Percentiles rank a stretch among this genome's conserved stretches.
These are phyloP conservation scores for Paraleonurus japonicus DNA, from an alignment of 257 asterid genomes.

Conservation along the genomic window DNA sequence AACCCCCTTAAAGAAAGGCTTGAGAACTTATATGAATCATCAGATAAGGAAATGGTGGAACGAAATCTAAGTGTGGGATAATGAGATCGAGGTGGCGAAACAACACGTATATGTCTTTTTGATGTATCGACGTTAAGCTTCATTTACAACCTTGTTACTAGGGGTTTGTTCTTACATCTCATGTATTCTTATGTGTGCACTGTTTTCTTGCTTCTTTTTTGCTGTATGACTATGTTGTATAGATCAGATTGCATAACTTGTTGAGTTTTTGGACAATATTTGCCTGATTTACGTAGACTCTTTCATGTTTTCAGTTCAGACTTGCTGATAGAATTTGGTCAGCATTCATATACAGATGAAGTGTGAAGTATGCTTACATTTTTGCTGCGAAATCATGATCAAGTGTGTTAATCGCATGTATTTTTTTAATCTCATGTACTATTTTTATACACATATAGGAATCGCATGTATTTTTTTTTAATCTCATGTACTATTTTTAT, in stretches of 20 bases:
- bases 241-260: background rate
- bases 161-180: background rate
- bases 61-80: conserved; percentile 26
- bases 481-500: too few relatives aligned
- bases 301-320: background rate
- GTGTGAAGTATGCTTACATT: background rate
- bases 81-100: conserved; percentile 39
- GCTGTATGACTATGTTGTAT: background rate
- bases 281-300: background rate
- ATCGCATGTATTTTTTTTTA: too few relatives aligned
- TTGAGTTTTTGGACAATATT: background rate
- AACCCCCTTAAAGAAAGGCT: conserved; percentile 44
- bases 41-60: conserved; percentile 21
- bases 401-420: background rate
- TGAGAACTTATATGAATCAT: conserved; percentile 32
- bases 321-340: background rate
- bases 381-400: background rate
- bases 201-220: background rate
- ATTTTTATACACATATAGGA: too few relatives aligned
- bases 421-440: too few relatives aligned
- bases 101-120: background rate
- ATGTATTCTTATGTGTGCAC: background rate
- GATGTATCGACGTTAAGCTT: conserved; percentile 5
- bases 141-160: background rate
- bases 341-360: background rate